Conservation (phyloP, 441 rosid genomes). For the Croton setiger region DNA sequence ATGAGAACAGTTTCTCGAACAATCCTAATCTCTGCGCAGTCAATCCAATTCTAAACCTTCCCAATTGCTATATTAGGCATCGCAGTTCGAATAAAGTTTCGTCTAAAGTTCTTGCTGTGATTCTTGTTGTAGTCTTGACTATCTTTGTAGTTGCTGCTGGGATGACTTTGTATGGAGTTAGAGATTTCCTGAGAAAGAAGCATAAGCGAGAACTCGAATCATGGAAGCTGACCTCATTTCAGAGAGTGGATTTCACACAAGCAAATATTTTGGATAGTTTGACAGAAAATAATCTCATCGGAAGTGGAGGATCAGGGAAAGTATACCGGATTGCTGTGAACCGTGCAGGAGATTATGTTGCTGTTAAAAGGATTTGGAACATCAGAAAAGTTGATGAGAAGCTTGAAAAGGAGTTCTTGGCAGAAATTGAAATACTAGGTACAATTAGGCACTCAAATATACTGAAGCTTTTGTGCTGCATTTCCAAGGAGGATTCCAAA, state of each 20-base stretch:
- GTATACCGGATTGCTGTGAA: constrained; percentile 53
- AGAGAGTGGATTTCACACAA: constrained; percentile 57
- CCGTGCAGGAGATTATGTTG: constrained; percentile 50
- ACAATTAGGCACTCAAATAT: constrained; percentile 76
- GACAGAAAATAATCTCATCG: constrained; percentile 68
- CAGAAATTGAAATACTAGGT: constrained; percentile 75
- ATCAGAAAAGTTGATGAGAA: constrained; percentile 41
- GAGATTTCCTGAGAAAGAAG: constrained; percentile 43
- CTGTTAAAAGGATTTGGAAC: constrained; percentile 85
- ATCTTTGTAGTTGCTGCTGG: constrained; percentile 29
- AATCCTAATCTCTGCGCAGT: constrained; percentile 60
- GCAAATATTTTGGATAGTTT: constrained; percentile 52
- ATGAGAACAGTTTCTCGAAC: constrained; percentile 60
- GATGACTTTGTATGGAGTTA: constrained; percentile 33
- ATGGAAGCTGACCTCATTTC: constrained; percentile 88
- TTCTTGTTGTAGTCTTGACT: constrained; percentile 35
- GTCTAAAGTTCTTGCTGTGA: constrained; percentile 42
- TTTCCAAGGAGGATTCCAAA: constrained; percentile 75
- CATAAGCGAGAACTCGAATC: constrained; percentile 31
- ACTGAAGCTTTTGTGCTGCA: constrained; percentile 77
- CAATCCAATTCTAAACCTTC: constrained; percentile 43
- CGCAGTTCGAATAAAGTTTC: constrained; percentile 32
- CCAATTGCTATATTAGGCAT: constrained; percentile 39
- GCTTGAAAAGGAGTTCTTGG: constrained; percentile 65
- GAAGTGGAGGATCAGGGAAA: constrained; percentile 85